Conservation (phyloP, 768 basidiomycete genomes). For the Suillus sp. region DNA sequence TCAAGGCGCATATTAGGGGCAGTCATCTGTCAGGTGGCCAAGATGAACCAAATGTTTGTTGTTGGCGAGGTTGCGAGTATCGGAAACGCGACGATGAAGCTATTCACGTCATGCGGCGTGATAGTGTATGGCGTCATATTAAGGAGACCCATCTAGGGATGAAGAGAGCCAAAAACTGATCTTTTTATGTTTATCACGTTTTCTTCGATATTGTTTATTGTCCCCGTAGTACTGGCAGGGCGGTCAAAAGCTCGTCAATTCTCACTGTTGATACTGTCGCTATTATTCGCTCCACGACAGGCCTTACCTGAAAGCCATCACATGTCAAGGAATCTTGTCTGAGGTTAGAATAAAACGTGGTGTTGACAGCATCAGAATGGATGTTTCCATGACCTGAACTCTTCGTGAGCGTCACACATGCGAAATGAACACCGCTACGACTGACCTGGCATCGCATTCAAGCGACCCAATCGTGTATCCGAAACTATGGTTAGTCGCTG, state of each 20-base stretch:
- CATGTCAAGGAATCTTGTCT: too few species aligned
- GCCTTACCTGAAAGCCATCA: too few species aligned
- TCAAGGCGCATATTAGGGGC: neutral
- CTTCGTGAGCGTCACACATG: neutral
- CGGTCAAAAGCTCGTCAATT: too few species aligned
- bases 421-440: neutral
- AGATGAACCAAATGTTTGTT: neutral
- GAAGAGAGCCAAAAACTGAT: neutral
- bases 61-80: neutral
- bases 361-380: too few species aligned
- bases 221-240: too few species aligned
- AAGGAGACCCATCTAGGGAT: neutral
- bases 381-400: neutral
- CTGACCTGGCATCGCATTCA: neutral
- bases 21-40: neutral
- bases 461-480: neutral
- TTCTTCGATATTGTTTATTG: neutral
- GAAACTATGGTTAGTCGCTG: neutral
- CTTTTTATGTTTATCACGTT: neutral
- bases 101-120: neutral
- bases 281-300: too few species aligned
- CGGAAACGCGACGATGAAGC: neutral
- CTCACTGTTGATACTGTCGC: too few species aligned
- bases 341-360: neutral
- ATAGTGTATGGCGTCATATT: neutral